Evolutionary conservation across 768 basidiomycete species (phyloP).

Genomic region (Boletellus sp.): DNA sequence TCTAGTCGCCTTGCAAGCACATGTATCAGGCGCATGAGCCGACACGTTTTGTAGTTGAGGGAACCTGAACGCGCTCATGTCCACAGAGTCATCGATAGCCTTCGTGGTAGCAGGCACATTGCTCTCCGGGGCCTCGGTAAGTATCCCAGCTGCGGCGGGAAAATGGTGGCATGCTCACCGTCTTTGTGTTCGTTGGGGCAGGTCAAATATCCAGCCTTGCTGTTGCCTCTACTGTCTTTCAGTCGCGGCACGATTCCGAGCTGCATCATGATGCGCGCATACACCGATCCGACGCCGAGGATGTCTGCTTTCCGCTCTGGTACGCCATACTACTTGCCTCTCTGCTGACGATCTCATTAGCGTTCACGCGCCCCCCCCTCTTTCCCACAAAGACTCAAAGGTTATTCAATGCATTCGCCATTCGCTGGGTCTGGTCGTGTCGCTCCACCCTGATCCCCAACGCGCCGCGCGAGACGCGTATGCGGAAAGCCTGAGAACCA

Average conservation of each 20-base stretch:
- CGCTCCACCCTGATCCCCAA: constrained; percentile 12
- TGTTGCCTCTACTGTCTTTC: constrained; percentile 15
- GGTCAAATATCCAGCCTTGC: constrained; percentile 13
- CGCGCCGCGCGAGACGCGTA: constrained; percentile 8
- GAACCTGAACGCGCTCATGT: neutral
- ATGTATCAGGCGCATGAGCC: constrained; percentile 1
- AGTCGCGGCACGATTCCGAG: constrained; percentile 12
- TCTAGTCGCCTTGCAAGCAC: constrained; percentile 12
- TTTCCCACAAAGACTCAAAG: neutral
- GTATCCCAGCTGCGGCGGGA: too few relatives aligned
- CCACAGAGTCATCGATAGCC: constrained; percentile 1
- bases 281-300: constrained; percentile 4
- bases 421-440: constrained; percentile 8
- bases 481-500: constrained; percentile 4
- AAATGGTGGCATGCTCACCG: too few relatives aligned
- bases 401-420: constrained; percentile 10
- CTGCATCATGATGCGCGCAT: constrained; percentile 9
- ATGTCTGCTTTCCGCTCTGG: neutral
- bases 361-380: too few relatives aligned
- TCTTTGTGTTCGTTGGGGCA: too few relatives aligned
- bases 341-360: neutral
- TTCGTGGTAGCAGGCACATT: constrained; percentile 7
- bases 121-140: constrained; percentile 13
- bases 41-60: neutral
- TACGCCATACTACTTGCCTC: neutral